Evolutionary conservation across 2,329 filamentous ascomycete genomes (phyloP), one percentile per base, ranked within the genome.

Genomic region (Xylaria sp.): DNA sequence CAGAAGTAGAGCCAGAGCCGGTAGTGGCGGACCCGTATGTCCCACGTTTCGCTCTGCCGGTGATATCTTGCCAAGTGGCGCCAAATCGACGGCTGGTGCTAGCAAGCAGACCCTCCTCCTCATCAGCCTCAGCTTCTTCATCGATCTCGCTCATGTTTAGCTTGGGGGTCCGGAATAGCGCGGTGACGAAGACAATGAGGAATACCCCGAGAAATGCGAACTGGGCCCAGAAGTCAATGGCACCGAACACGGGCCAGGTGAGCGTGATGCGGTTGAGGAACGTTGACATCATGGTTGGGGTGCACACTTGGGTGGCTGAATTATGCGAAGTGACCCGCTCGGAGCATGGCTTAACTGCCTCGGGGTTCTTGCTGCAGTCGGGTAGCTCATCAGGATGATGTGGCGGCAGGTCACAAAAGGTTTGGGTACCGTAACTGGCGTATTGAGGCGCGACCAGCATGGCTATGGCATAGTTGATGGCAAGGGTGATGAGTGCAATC

Each of bases 391-490:
- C 89, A 0, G 88, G 85, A 65, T 87, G 83, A 45, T 83, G 83
- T 2, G 90, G 86, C 39, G 89, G 85, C 71, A 91, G 89, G 75
- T 93, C 90, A 81, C 96, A 99, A 82, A 94, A 98, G 0, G 92
- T 97, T 80, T 99, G 96, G 0, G 94, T 93, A 58, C 96, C 96
- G 78, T 93, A 99, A 63, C 92, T 97, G 55, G 95, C 89, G 78
- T 99, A 99, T 77, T 98, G 94, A 1, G 96, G 96, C 5, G 94
- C 96, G n/a, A 97, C 89, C 70, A 98, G 86, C 91, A 97, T 97
- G 65, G 93, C 92, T 50, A 98, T 84, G 8, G 93, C 89, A 79
- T 98, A 99, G 82, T 98, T 97, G 80, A 97, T 91, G 39, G 93
- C 96, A 51, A 99, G 83, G 1, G 93, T 93, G 72, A 97, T 95